phyloP scores from a whole-genome alignment of 2,329 filamentous ascomycete genomes.

The Setomelanomma holmii region DNA sequence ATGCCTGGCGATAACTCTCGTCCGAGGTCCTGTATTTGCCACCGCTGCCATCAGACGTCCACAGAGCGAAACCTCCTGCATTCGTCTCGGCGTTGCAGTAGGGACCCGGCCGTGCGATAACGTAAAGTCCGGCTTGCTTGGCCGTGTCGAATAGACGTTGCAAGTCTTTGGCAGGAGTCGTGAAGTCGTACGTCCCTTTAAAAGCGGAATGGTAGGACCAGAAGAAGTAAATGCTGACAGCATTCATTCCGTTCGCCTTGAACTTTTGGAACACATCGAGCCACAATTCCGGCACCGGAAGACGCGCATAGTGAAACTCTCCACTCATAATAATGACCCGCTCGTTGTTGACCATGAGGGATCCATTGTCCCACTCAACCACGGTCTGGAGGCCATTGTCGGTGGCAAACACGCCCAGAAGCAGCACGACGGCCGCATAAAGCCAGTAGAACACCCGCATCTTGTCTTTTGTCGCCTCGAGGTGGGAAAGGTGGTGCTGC shows the following conservation, averaged over 20 bases:
- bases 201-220: conserved; percentile 59
- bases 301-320: conserved; percentile 62
- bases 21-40: conserved; percentile 55
- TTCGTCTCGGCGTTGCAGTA: conserved; percentile 62
- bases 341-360: conserved; percentile 58
- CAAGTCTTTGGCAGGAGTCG: conserved; percentile 59
- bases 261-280: conserved; percentile 63
- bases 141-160: conserved; percentile 60
- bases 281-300: conserved; percentile 63
- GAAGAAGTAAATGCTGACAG: conserved; percentile 59
- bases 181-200: conserved; percentile 58
- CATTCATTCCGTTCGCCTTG: conserved; percentile 61
- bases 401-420: conserved; percentile 24
- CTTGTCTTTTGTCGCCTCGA: neutral
- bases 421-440: conserved; percentile 9
- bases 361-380: conserved; percentile 62
- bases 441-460: no score
- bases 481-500: neutral
- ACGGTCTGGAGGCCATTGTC: conserved; percentile 40
- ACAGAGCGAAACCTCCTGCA: conserved; percentile 56
- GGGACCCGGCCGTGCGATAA: conserved; percentile 60
- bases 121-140: conserved; percentile 60
- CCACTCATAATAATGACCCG: conserved; percentile 58
- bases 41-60: conserved; percentile 57
- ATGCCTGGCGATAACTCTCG: conserved; percentile 53